A percentile compares a stretch with the other conserved stretches of the same genome.
phyloP scores from a whole-genome alignment of 2,329 filamentous ascomycete genomes.

The Calonectria henricotiae region DNA sequence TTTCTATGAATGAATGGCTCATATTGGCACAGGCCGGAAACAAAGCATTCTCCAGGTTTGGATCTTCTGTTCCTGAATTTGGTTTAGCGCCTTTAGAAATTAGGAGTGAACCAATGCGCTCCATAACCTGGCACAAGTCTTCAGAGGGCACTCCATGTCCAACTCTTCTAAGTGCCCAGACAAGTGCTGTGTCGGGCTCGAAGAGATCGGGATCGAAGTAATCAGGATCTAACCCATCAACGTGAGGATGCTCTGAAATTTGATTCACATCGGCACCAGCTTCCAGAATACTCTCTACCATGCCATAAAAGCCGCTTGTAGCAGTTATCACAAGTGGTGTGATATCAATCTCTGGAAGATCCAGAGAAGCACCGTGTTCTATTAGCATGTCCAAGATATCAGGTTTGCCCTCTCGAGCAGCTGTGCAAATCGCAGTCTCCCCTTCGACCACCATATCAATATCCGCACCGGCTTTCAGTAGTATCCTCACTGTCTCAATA shows the following conservation, averaged over 20 bases:
- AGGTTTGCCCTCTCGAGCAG: neutral
- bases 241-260: neutral
- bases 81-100: neutral
- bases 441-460: neutral
- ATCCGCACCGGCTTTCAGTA: no score
- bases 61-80: no score
- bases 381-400: neutral
- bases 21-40: neutral
- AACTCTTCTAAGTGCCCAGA: neutral
- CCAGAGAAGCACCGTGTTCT: neutral
- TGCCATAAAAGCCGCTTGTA: neutral
- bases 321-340: neutral
- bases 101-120: neutral
- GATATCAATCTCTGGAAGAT: neutral
- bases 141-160: no score
- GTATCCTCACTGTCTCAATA: no score
- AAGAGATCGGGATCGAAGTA: no score
- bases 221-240: neutral
- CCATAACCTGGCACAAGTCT: no score
- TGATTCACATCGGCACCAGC: neutral
- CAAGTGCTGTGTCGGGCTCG: neutral
- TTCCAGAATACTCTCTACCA: neutral
- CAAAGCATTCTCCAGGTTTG: neutral
- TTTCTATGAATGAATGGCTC: neutral
- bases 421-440: neutral